These are phyloP conservation scores for Radiomyces spectabilis DNA, from an alignment of 192 early-diverging fungal genomes.

Conservation along the genomic window DNA sequence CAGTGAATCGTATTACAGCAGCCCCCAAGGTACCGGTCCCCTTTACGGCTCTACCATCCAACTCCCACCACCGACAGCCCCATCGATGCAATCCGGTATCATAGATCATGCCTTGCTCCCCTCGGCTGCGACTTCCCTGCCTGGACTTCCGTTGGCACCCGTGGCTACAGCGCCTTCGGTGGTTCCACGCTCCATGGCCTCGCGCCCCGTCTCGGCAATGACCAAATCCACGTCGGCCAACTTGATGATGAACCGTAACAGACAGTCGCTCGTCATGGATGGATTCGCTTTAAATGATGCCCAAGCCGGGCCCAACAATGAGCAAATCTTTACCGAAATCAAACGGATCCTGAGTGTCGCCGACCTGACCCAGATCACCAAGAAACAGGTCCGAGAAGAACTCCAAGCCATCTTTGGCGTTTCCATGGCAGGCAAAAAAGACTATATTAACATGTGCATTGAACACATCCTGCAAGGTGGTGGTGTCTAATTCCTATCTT, in stretches of 20 bases:
- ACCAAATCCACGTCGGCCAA: background rate
- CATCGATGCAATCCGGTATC: too few relatives aligned
- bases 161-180: too few relatives aligned
- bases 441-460: conserved; percentile 85
- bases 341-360: conserved; percentile 58
- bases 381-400: conserved; percentile 79
- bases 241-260: conserved; percentile 1
- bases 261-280: conserved; percentile 12
- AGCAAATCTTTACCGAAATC: conserved; percentile 67
- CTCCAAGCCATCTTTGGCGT: conserved; percentile 64
- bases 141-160: too few relatives aligned
- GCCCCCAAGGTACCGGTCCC: too few relatives aligned
- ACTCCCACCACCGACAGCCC: too few relatives aligned
- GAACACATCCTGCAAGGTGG: conserved; percentile 46
- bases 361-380: conserved; percentile 74
- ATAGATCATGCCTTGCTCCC: too few relatives aligned
- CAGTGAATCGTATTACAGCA: conserved; percentile 32
- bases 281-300: conserved; percentile 1
- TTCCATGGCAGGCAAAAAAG: conserved; percentile 75
- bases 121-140: too few relatives aligned
- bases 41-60: too few relatives aligned
- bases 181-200: background rate
- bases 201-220: background rate
- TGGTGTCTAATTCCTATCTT: conserved; percentile 18
- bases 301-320: conserved; percentile 37